These are phyloP conservation scores for Ascocoryne sarcoides DNA, from an alignment of 2,329 filamentous ascomycete genomes.

Conservation along the genomic window DNA sequence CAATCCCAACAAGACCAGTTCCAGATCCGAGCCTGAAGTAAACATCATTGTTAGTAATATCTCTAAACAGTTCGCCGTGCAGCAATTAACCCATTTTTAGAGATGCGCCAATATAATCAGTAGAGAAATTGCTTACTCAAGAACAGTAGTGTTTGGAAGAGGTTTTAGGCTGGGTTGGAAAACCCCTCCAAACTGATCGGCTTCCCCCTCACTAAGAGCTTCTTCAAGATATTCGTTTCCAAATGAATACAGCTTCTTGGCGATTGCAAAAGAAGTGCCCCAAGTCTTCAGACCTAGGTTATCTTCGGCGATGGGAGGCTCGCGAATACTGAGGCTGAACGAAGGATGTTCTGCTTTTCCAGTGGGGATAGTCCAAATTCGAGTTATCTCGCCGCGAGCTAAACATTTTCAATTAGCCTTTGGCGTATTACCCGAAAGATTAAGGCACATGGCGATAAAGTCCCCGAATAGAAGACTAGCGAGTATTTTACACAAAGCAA, in stretches of 20 bases:
- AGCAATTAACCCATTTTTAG: too few species aligned
- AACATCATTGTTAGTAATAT: background rate
- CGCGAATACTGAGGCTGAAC: conserved; percentile 67
- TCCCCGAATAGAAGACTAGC: background rate
- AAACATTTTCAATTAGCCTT: too few species aligned
- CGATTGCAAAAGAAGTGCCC: conserved; percentile 82
- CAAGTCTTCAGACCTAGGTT: conserved; percentile 91
- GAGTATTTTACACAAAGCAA: background rate
- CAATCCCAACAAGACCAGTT: conserved; percentile 82
- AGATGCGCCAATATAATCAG: too few species aligned
- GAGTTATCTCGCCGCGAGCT: conserved; percentile 40
- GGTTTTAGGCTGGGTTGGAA: background rate
- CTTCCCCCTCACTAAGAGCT: background rate
- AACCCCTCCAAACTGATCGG: background rate
- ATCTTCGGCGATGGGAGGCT: conserved; percentile 82
- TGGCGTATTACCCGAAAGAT: too few species aligned
- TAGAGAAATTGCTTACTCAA: too few species aligned
- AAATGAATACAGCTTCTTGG: conserved; percentile 53
- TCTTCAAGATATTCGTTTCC: conserved; percentile 20
- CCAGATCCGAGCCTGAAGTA: conserved; percentile 43
- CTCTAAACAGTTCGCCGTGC: too few species aligned
- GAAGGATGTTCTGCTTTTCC: conserved; percentile 27
- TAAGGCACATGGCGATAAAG: too few species aligned
- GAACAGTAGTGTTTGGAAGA: conserved; percentile 27
- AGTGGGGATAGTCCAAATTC: conserved; percentile 48